Conservation (phyloP, 1,139 yeast species). For the Trichomonascaceae sp. region DNA sequence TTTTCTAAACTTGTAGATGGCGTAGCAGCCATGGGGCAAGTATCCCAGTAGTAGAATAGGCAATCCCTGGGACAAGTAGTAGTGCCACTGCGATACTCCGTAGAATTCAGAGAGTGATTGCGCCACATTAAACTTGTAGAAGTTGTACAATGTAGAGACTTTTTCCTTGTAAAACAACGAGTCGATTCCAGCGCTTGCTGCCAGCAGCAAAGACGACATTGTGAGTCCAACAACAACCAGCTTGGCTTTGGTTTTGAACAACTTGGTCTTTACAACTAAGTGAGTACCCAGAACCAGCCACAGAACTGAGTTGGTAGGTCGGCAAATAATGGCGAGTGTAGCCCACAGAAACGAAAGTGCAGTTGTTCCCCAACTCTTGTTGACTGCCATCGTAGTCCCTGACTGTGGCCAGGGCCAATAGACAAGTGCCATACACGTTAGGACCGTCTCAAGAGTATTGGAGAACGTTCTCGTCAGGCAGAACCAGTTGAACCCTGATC, state of each 20-base stretch:
- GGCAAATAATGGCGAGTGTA: slow-evolving; percentile 32
- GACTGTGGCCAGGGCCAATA: slow-evolving; percentile 54
- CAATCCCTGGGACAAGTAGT: slow-evolving; percentile 68
- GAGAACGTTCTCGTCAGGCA: slow-evolving; percentile 74
- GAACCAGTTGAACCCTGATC: slow-evolving; percentile 78
- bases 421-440: slow-evolving; percentile 57
- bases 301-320: slow-evolving; percentile 73
- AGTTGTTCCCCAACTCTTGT: slow-evolving; percentile 5
- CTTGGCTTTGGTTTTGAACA: slow-evolving; percentile 2
- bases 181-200: slow-evolving; percentile 37
- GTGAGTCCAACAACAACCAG: slow-evolving; percentile 18
- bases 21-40: slow-evolving; percentile 45
- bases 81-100: slow-evolving; percentile 78
- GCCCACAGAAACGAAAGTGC: slow-evolving; percentile 16
- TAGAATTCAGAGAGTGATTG: slow-evolving; percentile 68
- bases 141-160: slow-evolving; percentile 55
- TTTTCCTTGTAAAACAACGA: slow-evolving; percentile 41
- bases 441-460: slow-evolving; percentile 63
- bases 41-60: slow-evolving; percentile 62
- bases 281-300: slow-evolving; percentile 53
- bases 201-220: slow-evolving; percentile 10
- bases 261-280: slow-evolving; percentile 15
- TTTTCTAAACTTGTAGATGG: slow-evolving; percentile 21
- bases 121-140: slow-evolving; percentile 62
- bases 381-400: slow-evolving; percentile 3